These are phyloP conservation scores for Platanus orientalis DNA, from an alignment of 164 flowering plant genomes.

Conservation along the genomic window DNA sequence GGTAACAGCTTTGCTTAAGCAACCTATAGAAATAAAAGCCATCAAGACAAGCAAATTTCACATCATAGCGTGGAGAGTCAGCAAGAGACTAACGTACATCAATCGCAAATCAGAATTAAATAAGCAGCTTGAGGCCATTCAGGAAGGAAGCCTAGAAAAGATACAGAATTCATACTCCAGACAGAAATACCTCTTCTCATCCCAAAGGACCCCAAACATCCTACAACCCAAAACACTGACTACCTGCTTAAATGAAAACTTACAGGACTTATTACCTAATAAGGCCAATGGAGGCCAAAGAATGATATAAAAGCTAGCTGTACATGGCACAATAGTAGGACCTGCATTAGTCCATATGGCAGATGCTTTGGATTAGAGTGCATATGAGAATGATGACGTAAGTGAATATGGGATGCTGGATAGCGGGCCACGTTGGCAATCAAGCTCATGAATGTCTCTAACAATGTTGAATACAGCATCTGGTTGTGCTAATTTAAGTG, in stretches of 20 bases:
- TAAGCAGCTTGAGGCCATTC: no score
- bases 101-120: neutral
- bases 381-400: slow-evolving; percentile 67
- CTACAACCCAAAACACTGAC: neutral
- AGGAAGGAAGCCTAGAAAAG: neutral
- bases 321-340: slow-evolving; percentile 20
- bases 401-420: slow-evolving; percentile 57
- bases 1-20: no score
- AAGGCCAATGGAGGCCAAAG: slow-evolving; percentile 30
- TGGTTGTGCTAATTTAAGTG: slow-evolving; percentile 85
- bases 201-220: neutral
- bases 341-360: neutral
- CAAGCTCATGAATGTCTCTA: slow-evolving; percentile 78
- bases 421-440: slow-evolving; percentile 57
- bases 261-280: slow-evolving; percentile 9
- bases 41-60: neutral
- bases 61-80: neutral
- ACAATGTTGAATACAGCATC: slow-evolving; percentile 95
- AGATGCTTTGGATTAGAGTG: slow-evolving; percentile 29
- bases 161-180: neutral
- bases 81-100: neutral
- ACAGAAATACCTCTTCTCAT: neutral
- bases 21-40: no score
- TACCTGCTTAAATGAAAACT: neutral
- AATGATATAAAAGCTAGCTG: slow-evolving; percentile 32